A percentile compares a stretch with the other conserved stretches of the same genome.
phyloP scores from a whole-genome alignment of 441 rosid species.

The Mallotus japonicus region DNA sequence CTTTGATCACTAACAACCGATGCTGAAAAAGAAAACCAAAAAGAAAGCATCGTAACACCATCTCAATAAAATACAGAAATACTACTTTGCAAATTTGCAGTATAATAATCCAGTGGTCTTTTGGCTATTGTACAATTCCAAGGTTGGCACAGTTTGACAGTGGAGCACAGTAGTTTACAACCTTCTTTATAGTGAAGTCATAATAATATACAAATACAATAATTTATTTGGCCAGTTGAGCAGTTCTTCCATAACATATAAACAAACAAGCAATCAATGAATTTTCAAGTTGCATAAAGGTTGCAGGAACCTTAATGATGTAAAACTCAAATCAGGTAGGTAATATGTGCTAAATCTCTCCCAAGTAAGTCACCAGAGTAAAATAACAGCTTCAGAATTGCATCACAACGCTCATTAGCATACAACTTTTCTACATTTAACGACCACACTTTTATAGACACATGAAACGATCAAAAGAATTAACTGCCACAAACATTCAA shows the following conservation, averaged over 20 bases:
- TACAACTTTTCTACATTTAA: not conserved
- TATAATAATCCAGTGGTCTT: not conserved
- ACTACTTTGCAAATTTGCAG: not conserved
- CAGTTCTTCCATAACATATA: too few species aligned
- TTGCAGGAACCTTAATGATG: not conserved
- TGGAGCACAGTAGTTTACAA: not conserved
- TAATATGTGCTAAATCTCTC: not conserved
- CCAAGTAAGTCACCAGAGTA: not conserved
- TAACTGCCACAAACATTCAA: not conserved
- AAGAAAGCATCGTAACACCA: constrained; percentile 8
- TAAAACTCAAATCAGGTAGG: too few species aligned
- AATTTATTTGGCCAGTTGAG: too few species aligned
- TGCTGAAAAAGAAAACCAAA: constrained; percentile 49
- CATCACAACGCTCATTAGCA: not conserved
- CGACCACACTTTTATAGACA: not conserved
- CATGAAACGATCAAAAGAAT: not conserved
- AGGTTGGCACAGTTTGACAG: not conserved
- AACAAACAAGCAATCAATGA: not conserved
- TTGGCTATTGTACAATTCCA: not conserved
- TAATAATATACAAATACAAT: too few species aligned
- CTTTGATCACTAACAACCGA: constrained; percentile 50
- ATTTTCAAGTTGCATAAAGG: constrained; percentile 1
- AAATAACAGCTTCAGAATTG: not conserved
- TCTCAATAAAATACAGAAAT: not conserved
- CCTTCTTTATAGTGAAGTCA: not conserved